Evolutionary conservation across 441 rosid genomes (phyloP).

Genomic region (Arabidopsis hybrid): DNA sequence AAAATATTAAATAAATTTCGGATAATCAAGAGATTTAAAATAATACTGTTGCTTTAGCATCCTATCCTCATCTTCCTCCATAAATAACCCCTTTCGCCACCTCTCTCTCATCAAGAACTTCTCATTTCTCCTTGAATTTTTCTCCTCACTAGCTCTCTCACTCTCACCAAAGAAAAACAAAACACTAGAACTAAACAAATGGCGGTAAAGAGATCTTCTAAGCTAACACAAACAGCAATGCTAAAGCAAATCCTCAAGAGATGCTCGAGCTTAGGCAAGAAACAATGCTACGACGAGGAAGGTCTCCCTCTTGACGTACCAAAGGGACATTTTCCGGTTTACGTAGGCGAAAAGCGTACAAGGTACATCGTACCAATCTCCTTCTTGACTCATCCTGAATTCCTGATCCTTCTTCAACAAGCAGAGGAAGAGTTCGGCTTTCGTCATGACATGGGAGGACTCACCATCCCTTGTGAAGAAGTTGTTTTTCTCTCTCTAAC

Average conservation of each 20-base stretch:
- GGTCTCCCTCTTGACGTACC: slow-evolving; percentile 91
- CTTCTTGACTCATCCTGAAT: slow-evolving; percentile 73
- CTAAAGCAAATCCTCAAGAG: slow-evolving; percentile 85
- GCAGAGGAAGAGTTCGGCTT: slow-evolving; percentile 99
- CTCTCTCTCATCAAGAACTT: slow-evolving; percentile 41
- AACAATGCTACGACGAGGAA: slow-evolving; percentile 60
- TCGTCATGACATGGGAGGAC: slow-evolving; percentile 85
- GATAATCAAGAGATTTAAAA: slow-evolving; percentile 34
- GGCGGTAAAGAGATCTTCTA: slow-evolving; percentile 68
- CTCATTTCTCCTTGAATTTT: slow-evolving; percentile 20
- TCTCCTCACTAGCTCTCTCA: slow-evolving; percentile 20
- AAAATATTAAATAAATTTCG: background rate
- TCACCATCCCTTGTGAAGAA: slow-evolving; percentile 97
- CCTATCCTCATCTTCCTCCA: slow-evolving; percentile 42
- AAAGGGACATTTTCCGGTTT: slow-evolving; percentile 92
- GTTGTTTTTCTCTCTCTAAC: slow-evolving; percentile 86
- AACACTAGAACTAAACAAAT: slow-evolving; percentile 45
- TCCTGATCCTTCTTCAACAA: slow-evolving; percentile 73
- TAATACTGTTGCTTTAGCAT: slow-evolving; percentile 32
- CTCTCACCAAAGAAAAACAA: slow-evolving; percentile 12
- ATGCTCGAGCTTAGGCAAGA: slow-evolving; percentile 92
- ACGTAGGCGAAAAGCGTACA: slow-evolving; percentile 81
- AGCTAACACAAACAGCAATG: slow-evolving; percentile 71
- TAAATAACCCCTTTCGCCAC: slow-evolving; percentile 42
- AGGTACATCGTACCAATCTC: slow-evolving; percentile 85